Evolutionary conservation across 306 rosid species (phyloP).

Genomic region (Geum urbanum): DNA sequence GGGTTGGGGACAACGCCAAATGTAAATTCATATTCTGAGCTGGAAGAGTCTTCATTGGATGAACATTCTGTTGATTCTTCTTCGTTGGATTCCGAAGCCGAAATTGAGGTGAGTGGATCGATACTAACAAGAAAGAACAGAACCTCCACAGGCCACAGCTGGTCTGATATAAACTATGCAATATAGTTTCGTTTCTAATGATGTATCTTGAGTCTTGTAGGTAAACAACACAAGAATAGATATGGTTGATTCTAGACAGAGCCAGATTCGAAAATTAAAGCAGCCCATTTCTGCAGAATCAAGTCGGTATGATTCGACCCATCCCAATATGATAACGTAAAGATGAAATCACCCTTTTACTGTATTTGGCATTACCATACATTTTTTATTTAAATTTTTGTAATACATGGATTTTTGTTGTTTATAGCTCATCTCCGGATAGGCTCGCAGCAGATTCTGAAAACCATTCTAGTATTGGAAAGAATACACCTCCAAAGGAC

Average conservation of each 20-base stretch:
- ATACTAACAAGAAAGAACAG: conserved; percentile 28
- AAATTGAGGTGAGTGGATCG: conserved; percentile 53
- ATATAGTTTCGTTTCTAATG: conserved; percentile 20
- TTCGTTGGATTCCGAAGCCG: conserved; percentile 57
- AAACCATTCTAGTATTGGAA: conserved; percentile 37
- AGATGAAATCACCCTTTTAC: conserved; percentile 5
- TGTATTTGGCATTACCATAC: conserved; percentile 4
- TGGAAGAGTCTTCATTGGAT: conserved; percentile 40
- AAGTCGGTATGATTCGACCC: conserved; percentile 38
- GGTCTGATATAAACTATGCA: conserved; percentile 46
- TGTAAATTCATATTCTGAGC: conserved; percentile 37
- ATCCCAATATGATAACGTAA: background rate
- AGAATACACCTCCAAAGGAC: conserved; percentile 67
- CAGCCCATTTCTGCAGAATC: conserved; percentile 44
- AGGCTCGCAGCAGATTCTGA: conserved; percentile 44
- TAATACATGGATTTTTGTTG: conserved; percentile 36
- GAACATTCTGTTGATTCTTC: conserved; percentile 28
- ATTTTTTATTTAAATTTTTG: conserved; percentile 19
- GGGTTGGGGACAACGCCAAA: conserved; percentile 27
- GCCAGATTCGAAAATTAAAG: conserved; percentile 40
- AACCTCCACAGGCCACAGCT: background rate
- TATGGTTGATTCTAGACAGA: conserved; percentile 40
- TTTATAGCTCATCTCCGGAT: conserved; percentile 39
- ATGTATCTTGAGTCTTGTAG: conserved; percentile 36
- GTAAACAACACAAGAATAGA: conserved; percentile 45